These are phyloP conservation scores for Citrullus colocynthis DNA, from an alignment of 306 rosid genomes.

Conservation along the genomic window DNA sequence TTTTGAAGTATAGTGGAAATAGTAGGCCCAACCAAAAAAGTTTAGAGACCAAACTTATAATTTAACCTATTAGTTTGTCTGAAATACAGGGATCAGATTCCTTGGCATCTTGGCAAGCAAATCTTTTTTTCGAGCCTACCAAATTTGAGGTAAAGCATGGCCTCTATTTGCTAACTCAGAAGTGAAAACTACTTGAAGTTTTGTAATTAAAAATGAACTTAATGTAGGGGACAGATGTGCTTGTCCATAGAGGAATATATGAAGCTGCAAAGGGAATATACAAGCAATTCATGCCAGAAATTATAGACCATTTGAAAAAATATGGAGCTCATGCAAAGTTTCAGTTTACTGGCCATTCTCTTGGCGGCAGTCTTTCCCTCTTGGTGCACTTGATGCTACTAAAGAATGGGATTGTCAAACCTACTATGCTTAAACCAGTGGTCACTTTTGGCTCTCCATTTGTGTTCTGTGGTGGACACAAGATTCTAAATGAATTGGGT, in stretches of 20 bases:
- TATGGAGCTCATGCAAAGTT: constrained; percentile 65
- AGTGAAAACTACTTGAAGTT: not conserved
- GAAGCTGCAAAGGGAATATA: constrained; percentile 95
- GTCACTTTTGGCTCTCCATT: constrained; percentile 89
- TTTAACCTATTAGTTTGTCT: constrained; percentile 6
- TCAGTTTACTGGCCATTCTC: constrained; percentile 87
- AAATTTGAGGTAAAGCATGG: constrained; percentile 58
- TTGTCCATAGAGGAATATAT: constrained; percentile 90
- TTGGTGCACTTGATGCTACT: constrained; percentile 75
- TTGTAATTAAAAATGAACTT: not conserved
- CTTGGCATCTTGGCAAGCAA: constrained; percentile 86
- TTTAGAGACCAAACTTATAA: not conserved
- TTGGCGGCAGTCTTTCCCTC: constrained; percentile 92
- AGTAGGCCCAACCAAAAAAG: not conserved
- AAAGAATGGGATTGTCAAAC: constrained; percentile 39
- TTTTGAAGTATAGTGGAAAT: not conserved
- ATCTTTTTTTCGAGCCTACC: constrained; percentile 87
- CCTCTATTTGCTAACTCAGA: not conserved
- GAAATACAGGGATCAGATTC: constrained; percentile 81
- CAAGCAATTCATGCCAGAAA: constrained; percentile 71
- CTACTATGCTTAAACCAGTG: constrained; percentile 59
- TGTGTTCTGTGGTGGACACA: constrained; percentile 82
- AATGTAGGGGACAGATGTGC: constrained; percentile 53
- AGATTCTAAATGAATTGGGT: constrained; percentile 42
- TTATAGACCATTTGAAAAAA: constrained; percentile 47